phyloP scores from a whole-genome alignment of 2,329 filamentous ascomycete genomes.

The Xylaria multiplex region DNA sequence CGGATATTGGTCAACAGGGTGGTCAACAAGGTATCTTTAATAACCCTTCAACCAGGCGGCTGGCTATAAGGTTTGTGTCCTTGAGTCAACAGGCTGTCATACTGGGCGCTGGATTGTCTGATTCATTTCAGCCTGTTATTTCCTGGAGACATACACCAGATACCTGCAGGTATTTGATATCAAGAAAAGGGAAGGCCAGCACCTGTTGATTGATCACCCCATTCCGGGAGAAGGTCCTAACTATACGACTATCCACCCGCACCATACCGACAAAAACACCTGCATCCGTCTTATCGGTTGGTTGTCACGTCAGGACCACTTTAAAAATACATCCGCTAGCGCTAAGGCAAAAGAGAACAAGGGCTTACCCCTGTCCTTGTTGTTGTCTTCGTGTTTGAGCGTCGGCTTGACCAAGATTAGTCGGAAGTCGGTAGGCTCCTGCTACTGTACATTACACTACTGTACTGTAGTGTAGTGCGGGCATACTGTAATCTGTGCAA shows the following conservation, averaged over 20 bases:
- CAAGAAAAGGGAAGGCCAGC: background rate
- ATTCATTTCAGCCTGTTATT: background rate
- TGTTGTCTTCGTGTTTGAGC: slow-evolving; percentile 29
- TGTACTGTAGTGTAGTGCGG: too few relatives aligned
- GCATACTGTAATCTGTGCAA: slow-evolving; percentile 5
- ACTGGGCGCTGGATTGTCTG: background rate
- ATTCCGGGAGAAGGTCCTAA: background rate
- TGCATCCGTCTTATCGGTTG: slow-evolving; percentile 30
- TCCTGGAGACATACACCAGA: background rate
- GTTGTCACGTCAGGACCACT: slow-evolving; percentile 21
- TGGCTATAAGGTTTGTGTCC: background rate
- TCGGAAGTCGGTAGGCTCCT: background rate
- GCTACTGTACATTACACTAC: background rate
- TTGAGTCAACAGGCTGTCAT: slow-evolving; percentile 28
- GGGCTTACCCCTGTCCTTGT: slow-evolving; percentile 1
- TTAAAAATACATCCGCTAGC: slow-evolving; percentile 9
- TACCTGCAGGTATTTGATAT: background rate
- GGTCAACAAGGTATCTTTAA: slow-evolving; percentile 1
- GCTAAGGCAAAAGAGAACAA: slow-evolving; percentile 18
- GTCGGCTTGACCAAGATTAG: slow-evolving; percentile 16
- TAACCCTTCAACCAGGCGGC: slow-evolving; percentile 6
- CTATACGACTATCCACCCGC: slow-evolving; percentile 4
- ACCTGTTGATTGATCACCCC: slow-evolving; percentile 2
- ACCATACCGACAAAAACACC: slow-evolving; percentile 4
- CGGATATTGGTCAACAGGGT: background rate